Base-by-base conservation (phyloP, 129 eudicot species). In the Escallonia rubra region DNA sequence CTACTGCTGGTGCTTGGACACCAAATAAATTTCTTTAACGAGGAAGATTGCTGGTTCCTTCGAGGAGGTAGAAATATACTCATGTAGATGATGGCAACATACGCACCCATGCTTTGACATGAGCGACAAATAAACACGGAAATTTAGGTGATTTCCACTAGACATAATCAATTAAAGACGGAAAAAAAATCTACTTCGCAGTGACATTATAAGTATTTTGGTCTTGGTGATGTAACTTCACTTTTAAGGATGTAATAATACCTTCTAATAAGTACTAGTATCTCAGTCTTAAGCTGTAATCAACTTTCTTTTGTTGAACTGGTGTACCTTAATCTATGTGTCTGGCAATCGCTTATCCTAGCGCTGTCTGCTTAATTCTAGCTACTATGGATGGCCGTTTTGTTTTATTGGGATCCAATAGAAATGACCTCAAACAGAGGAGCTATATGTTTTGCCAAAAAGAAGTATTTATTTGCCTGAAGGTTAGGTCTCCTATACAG, bases 1-100 rank as follows among this genome's bases (percentile, higher is more conserved):
- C 66, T 94, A 83, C 34, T 94, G 99, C 62, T 94, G 99, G 99
- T 94, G 99, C 86, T 79, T 94, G 71, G 99, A 94, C 65, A 71
- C 77, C 72, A 77, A 77, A 63, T 76, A 74, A 61, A 80, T 64
- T 42, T 63, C n/a, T 38, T 72, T 42, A 49, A 67, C 57, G 41
- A 49, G 51, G 44, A 59, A 60, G 9, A 54, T 54, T 12, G 13
- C 7, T 54, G 13, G 59, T 11, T 54, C 59, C 13, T 4, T 61
- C n/a, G 39, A 6, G 40, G n/a, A 41, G 7, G n/a, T 39, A 12
- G 46, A 13, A 11, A 43, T 15, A 52, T 62, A 5, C 16, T 16
- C 44, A 40, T 39, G 51, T 14, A 15, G 10, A 65, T 12, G 16
- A 12, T 8, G 23, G 7, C 14, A 42, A 53, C 42, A 42, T 55